Percentiles rank a stretch among this genome's conserved stretches.
Evolutionary conservation across 2,329 filamentous ascomycete genomes (phyloP).

Genomic region (Chaetomium olivaceum): DNA sequence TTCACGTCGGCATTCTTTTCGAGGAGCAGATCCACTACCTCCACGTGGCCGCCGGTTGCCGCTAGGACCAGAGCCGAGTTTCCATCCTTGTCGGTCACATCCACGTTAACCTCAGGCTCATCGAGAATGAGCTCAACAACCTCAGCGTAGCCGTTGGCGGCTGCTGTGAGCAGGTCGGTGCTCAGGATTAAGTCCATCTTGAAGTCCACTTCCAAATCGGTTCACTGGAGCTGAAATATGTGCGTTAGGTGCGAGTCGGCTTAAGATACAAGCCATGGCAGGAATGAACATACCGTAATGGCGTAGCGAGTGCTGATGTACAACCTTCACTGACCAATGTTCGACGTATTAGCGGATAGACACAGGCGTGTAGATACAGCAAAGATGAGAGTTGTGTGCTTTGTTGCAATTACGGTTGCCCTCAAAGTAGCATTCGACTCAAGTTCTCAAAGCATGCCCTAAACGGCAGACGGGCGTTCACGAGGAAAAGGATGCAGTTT

Average conservation of each 20-base stretch:
- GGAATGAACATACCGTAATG: background rate
- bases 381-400: background rate
- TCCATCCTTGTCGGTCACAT: background rate
- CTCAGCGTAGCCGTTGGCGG: background rate
- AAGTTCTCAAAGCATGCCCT: too few relatives aligned
- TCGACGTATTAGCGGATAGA: background rate
- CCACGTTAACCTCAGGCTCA: background rate
- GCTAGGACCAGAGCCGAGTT: background rate
- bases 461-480: background rate
- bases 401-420: background rate
- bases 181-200: background rate
- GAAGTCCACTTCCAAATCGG: background rate
- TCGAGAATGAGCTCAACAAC: background rate
- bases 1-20: background rate
- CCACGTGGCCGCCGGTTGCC: background rate
- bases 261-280: background rate
- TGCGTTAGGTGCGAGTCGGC: background rate
- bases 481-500: background rate
- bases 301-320: background rate
- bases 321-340: too few relatives aligned
- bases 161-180: background rate
- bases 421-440: background rate
- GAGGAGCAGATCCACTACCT: background rate
- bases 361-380: background rate
- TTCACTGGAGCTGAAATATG: background rate